Conservation (phyloP, 805 yeast genomes). For the Komagataella pastoris region DNA sequence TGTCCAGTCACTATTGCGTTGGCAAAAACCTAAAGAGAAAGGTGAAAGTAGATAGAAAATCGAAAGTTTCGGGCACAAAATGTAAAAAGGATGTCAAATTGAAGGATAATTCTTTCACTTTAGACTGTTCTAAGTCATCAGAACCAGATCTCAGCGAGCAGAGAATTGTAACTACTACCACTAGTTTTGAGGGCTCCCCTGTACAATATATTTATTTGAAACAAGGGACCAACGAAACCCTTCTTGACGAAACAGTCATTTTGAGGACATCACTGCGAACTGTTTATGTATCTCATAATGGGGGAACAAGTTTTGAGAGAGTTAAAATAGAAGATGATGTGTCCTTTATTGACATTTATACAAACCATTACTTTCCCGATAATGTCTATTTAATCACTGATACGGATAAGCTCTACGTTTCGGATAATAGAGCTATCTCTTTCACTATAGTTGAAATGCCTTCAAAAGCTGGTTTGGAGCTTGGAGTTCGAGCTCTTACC, state of each 20-base stretch:
- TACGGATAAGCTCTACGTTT: constrained; percentile 34
- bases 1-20: background rate
- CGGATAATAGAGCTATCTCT: constrained; percentile 54
- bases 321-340: constrained; percentile 14
- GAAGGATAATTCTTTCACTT: background rate
- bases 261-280: constrained; percentile 37
- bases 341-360: constrained; percentile 36
- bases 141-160: background rate
- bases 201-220: constrained; percentile 49
- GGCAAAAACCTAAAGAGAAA: background rate
- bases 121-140: background rate
- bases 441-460: constrained; percentile 40
- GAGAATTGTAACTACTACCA: constrained; percentile 5
- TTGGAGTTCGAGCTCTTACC: constrained; percentile 27
- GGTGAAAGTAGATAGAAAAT: background rate
- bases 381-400: constrained; percentile 41
- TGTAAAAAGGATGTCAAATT: background rate
- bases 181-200: constrained; percentile 38
- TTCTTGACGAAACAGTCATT: constrained; percentile 52
- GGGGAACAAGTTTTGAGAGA: constrained; percentile 37
- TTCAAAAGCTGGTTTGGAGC: constrained; percentile 23
- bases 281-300: constrained; percentile 58
- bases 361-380: constrained; percentile 48
- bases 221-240: constrained; percentile 22
- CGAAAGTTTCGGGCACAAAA: background rate